Base-by-base conservation (phyloP, 2,329 filamentous ascomycete genomes). In the Cercospora beticola region DNA sequence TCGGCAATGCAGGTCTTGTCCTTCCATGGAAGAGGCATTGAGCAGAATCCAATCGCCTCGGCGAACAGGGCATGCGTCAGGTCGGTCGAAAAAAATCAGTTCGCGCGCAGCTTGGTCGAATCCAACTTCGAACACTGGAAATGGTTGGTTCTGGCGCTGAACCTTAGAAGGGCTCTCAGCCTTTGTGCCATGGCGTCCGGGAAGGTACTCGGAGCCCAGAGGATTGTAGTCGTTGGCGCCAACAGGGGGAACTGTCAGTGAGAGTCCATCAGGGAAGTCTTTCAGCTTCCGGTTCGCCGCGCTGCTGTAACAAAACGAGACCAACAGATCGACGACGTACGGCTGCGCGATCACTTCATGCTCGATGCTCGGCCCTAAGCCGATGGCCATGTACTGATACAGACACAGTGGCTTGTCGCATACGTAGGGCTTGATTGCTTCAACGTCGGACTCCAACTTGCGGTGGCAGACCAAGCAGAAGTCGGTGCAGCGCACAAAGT, bases 391-490 rank as follows among this genome's bases (percentile, higher is more conserved):
- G 80, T 95, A 97, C 76, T 97, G 94, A 75, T 92, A 97, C 4
- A 97, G 82, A 75, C 94, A 97, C 3, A 97, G 83, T 1, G 85
- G 83, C 12, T 87, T 86, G 23, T 87, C 87, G 79, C 94, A 97
- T 56, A 97, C 92, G 70, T 85, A 85, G 2, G 91, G 91, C 73
- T 92, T 92, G 68, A 93, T 82, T 1, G 90, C 87, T 74, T 90
- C 87, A 43, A 94, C 89, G 0, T 87, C 86, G 2, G 84, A 84
- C 0, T 86, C 79, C 40, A 92, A 85, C 72, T 86, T 89, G 72
- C 86, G 86, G 78, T 96, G 92, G 75, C 94, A 97, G 26, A 94
- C 89, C 65, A 97, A 85, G 78, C 94, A 97, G 78, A 94, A 97
- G 64, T 95, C 89, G 0, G 92, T 93, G 77, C 92, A 97, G 68